Evolutionary conservation across 768 basidiomycete genomes (phyloP), one percentile per base, ranked within the genome.

Genomic region (Lactifluus hygrophoroides): DNA sequence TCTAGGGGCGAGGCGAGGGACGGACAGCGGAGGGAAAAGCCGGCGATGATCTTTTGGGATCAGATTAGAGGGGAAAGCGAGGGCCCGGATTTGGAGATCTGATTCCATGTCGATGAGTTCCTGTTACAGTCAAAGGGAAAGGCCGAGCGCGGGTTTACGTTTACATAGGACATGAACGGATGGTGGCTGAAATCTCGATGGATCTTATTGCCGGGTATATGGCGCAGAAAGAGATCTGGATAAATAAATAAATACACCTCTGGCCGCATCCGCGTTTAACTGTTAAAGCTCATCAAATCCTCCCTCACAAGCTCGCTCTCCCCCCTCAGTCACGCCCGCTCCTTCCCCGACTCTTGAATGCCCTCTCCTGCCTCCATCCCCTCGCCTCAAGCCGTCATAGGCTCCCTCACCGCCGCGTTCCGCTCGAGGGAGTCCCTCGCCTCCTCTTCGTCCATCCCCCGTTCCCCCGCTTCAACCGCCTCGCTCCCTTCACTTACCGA

Each of bases 401-500:
- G 58, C 27, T 51, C 64, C 11, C 62, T 56, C 21, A 35, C 61
- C 19, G 52, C 56, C 40, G 65, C 58, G 13, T 54, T 55, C 40
- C 55, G 60, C 32, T 54, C 48, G 1, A 40, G 62, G 40, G 47
- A 65, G 37, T 54, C 62, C 49, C 30, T 60, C 25, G 19, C 59
- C 2, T 61, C 62, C 7, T 62, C 62, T 9, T 56, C 65, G 3
- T 62, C 57, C 30, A 25, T 60, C 28, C 56, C 59, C 27, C 56
- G 46, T 19, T 57, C 64, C 4, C 60, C 58, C 49, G 64, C 61
- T 37, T 63, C 61, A 19, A 49, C 60, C 25, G 46, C 67, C 17
- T 65, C 67, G 3, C 57, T 66, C 6, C 64, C 57, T 10, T 67
- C 69, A 0, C 66, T 62, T 48, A 62, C 57, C 35, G 65, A 67